Evolutionary conservation across 1,139 yeast species (phyloP), one percentile per base, ranked within the genome.

Genomic region (Kurtzmaniella quercitrusa): DNA sequence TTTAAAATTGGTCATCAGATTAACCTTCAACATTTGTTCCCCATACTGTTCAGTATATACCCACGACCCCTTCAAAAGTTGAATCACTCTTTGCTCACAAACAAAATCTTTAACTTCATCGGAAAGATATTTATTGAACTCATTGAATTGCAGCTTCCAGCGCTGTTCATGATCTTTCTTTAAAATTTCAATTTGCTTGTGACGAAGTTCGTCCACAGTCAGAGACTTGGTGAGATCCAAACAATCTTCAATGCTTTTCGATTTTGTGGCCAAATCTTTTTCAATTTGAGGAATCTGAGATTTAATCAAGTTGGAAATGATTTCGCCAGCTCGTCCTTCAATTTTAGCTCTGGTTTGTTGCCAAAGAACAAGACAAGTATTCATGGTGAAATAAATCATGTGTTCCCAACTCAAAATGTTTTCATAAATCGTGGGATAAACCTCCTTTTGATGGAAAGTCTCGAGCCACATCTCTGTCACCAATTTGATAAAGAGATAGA

Each of bases 11-110:
- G 56, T 56, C 51, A 57, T 55, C 34, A 59, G 62, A 14, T 56
- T 56, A 19, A 62, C 58, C 21, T 62, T 59, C 19, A 68, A 58
- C 38, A 70, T 50, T 27, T 52, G 54, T 45, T 77, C 80, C 1
- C 81, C 72, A 40, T 89, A 89, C 44, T 73, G 66, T 43, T 81
- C 85, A 2, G 84, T 75, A 54, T 72, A 82, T n/a, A 86, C 93
- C 95, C 95, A 88, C 2, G 88, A 78, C 3, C 96, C 96, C 53
- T 79, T 80, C 37, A 88, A 78, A 43, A 89, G 63, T 55, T 82
- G 82, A 44, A 85, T 66, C 39, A 85, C 80, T 52, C 95, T 72
- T 62, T 87, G 95, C 57, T 85, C 93, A 47, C 79, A 74, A n/a
- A 88, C 91, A 58, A 85, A 86, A 43, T 83, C 85, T 51, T 75